phyloP scores from a whole-genome alignment of 495 filamentous ascomycete species.

The Penicillium argentinense region DNA sequence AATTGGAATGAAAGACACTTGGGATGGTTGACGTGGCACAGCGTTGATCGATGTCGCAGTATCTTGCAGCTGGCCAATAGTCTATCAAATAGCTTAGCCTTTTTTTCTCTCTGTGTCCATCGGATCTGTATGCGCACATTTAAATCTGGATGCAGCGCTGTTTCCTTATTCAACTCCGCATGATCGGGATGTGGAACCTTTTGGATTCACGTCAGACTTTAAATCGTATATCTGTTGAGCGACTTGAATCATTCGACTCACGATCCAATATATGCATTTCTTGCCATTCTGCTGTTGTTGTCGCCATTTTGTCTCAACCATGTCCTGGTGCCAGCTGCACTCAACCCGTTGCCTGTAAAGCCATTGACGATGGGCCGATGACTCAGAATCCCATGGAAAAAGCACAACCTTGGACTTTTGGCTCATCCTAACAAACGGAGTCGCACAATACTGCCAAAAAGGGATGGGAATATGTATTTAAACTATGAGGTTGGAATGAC shows the following conservation, averaged over 20 bases:
- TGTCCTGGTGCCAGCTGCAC: slow-evolving; percentile 24
- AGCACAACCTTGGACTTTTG: slow-evolving; percentile 9
- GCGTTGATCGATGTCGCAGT: slow-evolving; percentile 24
- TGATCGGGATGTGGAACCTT: slow-evolving; percentile 15
- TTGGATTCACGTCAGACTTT: not conserved
- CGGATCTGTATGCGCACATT: not conserved
- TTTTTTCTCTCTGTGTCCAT: not conserved
- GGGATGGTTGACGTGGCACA: slow-evolving; percentile 13
- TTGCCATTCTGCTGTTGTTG: slow-evolving; percentile 15
- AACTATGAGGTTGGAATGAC: too few species aligned
- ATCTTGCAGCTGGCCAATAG: slow-evolving; percentile 13
- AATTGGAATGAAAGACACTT: slow-evolving; percentile 19
- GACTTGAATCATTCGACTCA: too few species aligned
- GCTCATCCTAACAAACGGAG: slow-evolving; percentile 37
- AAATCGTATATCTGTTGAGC: not conserved
- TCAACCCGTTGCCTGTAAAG: slow-evolving; percentile 22
- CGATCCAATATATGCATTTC: slow-evolving; percentile 34
- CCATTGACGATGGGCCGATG: slow-evolving; percentile 9
- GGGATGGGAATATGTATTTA: too few species aligned
- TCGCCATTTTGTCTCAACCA: slow-evolving; percentile 20
- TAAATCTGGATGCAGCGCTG: too few species aligned
- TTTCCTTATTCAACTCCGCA: not conserved
- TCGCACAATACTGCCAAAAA: too few species aligned
- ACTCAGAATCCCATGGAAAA: slow-evolving; percentile 25
- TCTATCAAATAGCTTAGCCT: slow-evolving; percentile 5